Percentiles rank a stretch among this genome's conserved stretches.
These are phyloP conservation scores for Mariannaea sp. DNA, from an alignment of 2,329 filamentous ascomycete species.

Conservation along the genomic window DNA sequence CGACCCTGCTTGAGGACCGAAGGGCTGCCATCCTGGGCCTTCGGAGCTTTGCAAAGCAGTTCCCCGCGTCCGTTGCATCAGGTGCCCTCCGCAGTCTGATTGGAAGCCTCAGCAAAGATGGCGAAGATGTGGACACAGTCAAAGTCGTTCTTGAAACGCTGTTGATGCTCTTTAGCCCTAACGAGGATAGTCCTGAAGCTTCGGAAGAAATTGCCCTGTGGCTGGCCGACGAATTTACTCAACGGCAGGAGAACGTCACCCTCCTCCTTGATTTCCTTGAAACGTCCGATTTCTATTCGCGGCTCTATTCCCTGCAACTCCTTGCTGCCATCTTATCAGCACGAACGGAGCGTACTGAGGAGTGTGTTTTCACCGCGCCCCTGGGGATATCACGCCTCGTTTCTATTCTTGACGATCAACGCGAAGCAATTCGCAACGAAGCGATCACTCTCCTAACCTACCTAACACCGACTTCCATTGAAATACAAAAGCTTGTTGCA, in stretches of 20 bases:
- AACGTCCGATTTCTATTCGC: constrained; percentile 83
- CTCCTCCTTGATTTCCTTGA: constrained; percentile 89
- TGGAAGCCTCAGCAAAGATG: constrained; percentile 81
- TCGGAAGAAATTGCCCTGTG: constrained; percentile 95
- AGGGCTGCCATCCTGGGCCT: constrained; percentile 90
- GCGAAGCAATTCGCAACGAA: constrained; percentile 88
- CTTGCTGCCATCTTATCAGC: constrained; percentile 84
- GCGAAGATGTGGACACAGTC: constrained; percentile 93
- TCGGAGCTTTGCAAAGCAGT: constrained; percentile 94
- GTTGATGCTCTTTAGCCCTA: constrained; percentile 83
- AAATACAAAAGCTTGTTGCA: constrained; percentile 93
- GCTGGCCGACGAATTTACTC: constrained; percentile 97
- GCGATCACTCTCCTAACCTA: constrained; percentile 85
- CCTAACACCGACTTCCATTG: constrained; percentile 81
- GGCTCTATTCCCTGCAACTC: constrained; percentile 88
- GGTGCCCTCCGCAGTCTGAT: constrained; percentile 90
- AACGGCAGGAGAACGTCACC: constrained; percentile 95
- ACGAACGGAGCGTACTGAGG: constrained; percentile 88
- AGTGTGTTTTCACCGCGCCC: constrained; percentile 89
- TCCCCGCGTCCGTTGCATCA: constrained; percentile 92
- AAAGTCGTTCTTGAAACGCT: constrained; percentile 95
- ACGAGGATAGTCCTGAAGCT: constrained; percentile 79
- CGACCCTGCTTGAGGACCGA: constrained; percentile 91
- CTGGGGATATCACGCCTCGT: constrained; percentile 88
- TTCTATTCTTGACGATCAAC: constrained; percentile 77